Conservation (phyloP, 768 basidiomycete species). For the Tulasnella sp. region DNA sequence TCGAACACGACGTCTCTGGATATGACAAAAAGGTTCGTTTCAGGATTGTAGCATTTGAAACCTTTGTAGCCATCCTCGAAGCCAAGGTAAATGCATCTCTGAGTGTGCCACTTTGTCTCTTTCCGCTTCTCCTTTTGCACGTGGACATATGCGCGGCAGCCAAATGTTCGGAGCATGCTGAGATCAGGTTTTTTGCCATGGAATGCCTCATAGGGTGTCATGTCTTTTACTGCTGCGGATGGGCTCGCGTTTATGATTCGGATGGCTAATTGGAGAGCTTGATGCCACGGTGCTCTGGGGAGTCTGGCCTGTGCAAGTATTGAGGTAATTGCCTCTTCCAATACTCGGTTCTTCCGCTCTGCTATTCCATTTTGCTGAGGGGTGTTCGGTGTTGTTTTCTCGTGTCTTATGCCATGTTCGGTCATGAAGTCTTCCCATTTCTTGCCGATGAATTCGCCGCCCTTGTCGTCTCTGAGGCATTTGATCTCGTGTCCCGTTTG, state of each 20-base stretch:
- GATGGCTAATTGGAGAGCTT: slow-evolving; percentile 13
- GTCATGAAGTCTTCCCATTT: too few relatives aligned
- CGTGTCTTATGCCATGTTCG: slow-evolving; percentile 22
- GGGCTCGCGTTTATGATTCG: slow-evolving; percentile 14
- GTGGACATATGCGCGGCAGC: background rate
- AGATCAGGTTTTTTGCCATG: slow-evolving; percentile 9
- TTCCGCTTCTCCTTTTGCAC: background rate
- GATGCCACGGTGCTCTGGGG: slow-evolving; percentile 16
- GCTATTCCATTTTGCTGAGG: background rate
- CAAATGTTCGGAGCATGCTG: slow-evolving; percentile 11
- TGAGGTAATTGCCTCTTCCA: too few relatives aligned
- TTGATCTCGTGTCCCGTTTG: too few relatives aligned
- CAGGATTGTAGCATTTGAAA: slow-evolving; percentile 33
- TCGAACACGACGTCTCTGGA: slow-evolving; percentile 29
- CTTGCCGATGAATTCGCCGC: too few relatives aligned
- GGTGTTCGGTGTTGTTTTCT: slow-evolving; percentile 26
- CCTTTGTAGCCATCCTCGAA: slow-evolving; percentile 39
- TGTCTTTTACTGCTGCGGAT: background rate
- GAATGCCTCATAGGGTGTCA: slow-evolving; percentile 20
- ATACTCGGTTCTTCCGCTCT: too few relatives aligned
- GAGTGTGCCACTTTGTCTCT: background rate
- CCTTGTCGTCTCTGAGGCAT: too few relatives aligned
- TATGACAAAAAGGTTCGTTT: slow-evolving; percentile 25
- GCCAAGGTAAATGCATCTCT: slow-evolving; percentile 12
- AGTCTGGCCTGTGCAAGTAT: background rate